phyloP scores from a whole-genome alignment of 345 rosid genomes.

The Streptanthus diversifolius region DNA sequence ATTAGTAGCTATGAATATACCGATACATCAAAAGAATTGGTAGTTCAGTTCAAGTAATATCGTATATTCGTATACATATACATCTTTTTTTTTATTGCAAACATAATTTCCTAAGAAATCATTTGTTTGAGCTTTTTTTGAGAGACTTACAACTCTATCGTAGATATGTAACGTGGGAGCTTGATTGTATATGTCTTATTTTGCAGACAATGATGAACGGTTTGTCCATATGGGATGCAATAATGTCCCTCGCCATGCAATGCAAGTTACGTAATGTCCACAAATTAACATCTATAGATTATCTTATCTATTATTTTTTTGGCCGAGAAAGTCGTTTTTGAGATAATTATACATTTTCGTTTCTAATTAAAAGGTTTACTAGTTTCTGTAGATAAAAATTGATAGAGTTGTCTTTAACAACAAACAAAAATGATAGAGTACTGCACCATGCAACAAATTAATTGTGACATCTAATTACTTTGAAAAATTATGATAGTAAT shows the following conservation, averaged over 20 bases:
- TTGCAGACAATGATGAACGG: slow-evolving; percentile 27
- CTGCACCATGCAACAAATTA: neutral
- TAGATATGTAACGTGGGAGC: slow-evolving; percentile 25
- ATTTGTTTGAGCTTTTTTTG: neutral
- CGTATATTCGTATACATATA: neutral
- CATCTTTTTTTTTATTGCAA: neutral
- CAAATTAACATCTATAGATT: neutral
- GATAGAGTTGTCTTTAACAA: no score
- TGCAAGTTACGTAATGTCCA: slow-evolving; percentile 24
- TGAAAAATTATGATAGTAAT: neutral
- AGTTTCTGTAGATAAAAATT: neutral
- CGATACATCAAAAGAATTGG: neutral
- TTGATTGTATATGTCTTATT: slow-evolving; percentile 19
- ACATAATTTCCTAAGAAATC: slow-evolving; percentile 3
- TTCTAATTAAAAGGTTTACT: neutral
- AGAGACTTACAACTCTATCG: neutral
- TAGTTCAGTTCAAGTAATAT: neutral
- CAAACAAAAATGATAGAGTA: neutral
- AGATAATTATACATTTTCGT: neutral
- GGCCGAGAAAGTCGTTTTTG: neutral
- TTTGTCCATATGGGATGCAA: slow-evolving; percentile 33
- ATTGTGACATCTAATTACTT: neutral
- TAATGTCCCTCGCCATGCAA: slow-evolving; percentile 32
- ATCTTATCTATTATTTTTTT: neutral
- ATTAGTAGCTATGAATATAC: neutral